Evolutionary conservation across 2,329 filamentous ascomycete species (phyloP), one percentile per base, ranked within the genome.

Genomic region (Epichloe typhina): DNA sequence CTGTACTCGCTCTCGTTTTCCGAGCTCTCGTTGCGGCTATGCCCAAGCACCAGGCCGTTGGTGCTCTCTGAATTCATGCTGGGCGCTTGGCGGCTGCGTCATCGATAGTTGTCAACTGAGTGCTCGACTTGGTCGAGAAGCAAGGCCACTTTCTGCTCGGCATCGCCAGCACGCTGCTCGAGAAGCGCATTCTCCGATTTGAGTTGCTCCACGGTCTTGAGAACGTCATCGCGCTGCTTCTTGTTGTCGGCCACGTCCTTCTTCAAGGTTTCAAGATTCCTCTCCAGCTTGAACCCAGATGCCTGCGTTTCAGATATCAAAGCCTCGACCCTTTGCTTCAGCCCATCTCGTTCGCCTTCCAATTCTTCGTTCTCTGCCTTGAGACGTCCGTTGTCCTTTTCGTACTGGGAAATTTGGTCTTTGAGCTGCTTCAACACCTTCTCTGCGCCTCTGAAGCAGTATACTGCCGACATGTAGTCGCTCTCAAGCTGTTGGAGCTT

Each of bases 401-500:
- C 97, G 70, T 94, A 93, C 52, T 89, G 87, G 50, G 85, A 77
- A n/a, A 98, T 75, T 69, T 98, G 93, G 61, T 96, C 89, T 72
- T 97, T 97, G 76, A 98, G 91, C 67, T 94, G 91, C 68, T 93
- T 90, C 46, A 98, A 79, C 89, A 98, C 96, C 77, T 96, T 97
- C 69, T 98, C 93, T 1, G 93, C 97, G 52, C 93, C 93, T 68
- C 95, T 94, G 58, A 98, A 88, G 62, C 98, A 98, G 67, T 96
- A 93, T 47, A 97, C 90, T 15, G 93, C 91, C 41, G 93, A 95
- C 67, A 96, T 89, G 65, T 98, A 96, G 66, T 98, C 93, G 64
- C 90, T 95, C 69, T 97, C 90, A 35, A 98, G 80, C 63, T 95
- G 90, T 53, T 88, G 80, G 49, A 98, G 76, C 67, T 96, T 96